Percentiles rank a stretch among this genome's conserved stretches.
These are phyloP conservation scores for Cercospora nicotianae DNA, from an alignment of 2,329 filamentous ascomycete species.

Conservation along the genomic window DNA sequence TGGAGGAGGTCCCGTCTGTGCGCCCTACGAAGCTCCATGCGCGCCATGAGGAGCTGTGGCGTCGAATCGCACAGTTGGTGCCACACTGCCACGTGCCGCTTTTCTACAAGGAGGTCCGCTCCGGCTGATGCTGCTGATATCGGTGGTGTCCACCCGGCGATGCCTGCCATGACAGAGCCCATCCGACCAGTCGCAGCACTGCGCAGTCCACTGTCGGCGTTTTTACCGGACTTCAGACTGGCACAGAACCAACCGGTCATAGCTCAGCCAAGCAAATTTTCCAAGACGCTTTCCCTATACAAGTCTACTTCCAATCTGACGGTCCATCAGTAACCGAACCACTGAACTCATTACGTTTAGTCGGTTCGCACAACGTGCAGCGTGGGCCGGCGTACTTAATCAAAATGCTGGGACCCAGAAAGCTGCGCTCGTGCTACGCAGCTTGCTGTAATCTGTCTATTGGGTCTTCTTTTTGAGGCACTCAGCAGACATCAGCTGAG, in stretches of 20 bases:
- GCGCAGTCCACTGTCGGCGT: neutral
- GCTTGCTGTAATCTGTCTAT: constrained; percentile 5
- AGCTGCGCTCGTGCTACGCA: constrained; percentile 11
- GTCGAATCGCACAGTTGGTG: neutral
- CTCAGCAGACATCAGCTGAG: neutral
- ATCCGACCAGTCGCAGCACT: neutral
- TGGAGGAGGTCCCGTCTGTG: neutral
- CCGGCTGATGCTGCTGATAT: constrained; percentile 7
- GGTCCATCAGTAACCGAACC: constrained; percentile 9
- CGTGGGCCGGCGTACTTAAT: constrained; percentile 17
- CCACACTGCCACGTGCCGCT: constrained; percentile 11
- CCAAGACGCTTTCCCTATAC: constrained; percentile 11
- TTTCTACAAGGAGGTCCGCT: constrained; percentile 5
- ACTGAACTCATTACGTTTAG: constrained; percentile 12
- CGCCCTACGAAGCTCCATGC: neutral
- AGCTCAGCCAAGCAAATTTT: constrained; percentile 2
- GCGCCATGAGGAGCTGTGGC: neutral
- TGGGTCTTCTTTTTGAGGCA: constrained; percentile 1
- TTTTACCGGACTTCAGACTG: constrained; percentile 3
- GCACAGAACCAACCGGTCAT: constrained; percentile 2
- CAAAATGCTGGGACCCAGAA: constrained; percentile 17
- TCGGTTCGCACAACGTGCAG: neutral
- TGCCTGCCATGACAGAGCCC: neutral
- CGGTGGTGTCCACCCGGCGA: neutral
- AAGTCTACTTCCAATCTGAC: constrained; percentile 13